Base-by-base conservation (phyloP, 1,284 basidiomycete species). In the Fomitopsis pinicola region DNA sequence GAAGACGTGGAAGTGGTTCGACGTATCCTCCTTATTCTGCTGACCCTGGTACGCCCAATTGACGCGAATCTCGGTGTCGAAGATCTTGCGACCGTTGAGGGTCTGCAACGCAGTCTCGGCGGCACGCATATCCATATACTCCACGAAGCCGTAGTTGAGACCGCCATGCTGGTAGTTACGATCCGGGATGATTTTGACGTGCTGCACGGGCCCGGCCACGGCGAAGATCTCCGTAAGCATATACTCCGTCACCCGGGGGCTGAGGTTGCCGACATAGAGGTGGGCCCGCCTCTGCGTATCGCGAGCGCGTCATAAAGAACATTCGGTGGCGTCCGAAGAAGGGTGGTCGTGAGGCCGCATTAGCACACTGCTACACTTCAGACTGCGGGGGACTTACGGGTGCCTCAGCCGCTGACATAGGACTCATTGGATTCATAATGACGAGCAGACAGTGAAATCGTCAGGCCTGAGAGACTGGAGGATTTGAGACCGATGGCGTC, bases 141-240 rank as follows among this genome's bases (percentile, higher is more conserved):
- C 95, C 75, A 97, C 96, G 77, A 97, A 98, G 68, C 97, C 97
- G 73, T 98, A 99, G 82, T 97, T 98, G 77, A 97, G 90, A 61
- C 95, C 95, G 62, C 94, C 96, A 73, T 97, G 95, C 77, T 96
- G 93, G 76, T 95, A 97, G 82, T 96, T 98, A 70, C 95, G 88
- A 80, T 98, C 96, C 50, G 95, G 95, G 73, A 99, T 97, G 75
- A 99, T 98, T 87, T 98, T 98, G 75, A 97, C 96, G 71, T 94
- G 92, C 76, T 96, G 93, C 65, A 98, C 95, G 63, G 92, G 89
- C 45, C 96, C 96, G 71, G 94, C 93, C 69, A 97, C 94, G 71
- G 93, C 93, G 75, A 97, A 97, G 69, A 97, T 97, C 77, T 97
- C 95, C 55, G 91, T 94, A 72, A 98, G 88, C 89, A 96, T 94